phyloP scores from a whole-genome alignment of 2,329 filamentous ascomycete genomes.

The Botrytis galanthina region DNA sequence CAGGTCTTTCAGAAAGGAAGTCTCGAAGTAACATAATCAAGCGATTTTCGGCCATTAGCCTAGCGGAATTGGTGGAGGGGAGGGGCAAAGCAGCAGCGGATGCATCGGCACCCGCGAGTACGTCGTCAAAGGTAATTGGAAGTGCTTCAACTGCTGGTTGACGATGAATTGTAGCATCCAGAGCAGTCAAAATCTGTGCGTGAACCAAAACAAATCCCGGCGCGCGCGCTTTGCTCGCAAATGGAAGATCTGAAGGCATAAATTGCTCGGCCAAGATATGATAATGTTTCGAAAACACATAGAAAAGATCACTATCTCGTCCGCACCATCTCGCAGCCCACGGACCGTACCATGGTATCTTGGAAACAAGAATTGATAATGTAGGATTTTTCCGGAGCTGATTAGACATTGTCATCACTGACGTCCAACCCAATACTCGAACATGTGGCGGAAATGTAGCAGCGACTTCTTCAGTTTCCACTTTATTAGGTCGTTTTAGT shows the following conservation, averaged over 20 bases:
- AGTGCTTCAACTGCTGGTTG: conserved; percentile 50
- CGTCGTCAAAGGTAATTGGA: conserved; percentile 64
- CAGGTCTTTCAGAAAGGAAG: conserved; percentile 59
- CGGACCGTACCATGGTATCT: conserved; percentile 64
- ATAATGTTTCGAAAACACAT: conserved; percentile 69
- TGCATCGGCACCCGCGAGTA: conserved; percentile 58
- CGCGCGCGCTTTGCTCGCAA: conserved; percentile 56
- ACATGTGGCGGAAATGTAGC: conserved; percentile 46
- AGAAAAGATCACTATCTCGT: conserved; percentile 72
- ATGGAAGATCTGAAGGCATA: conserved; percentile 49
- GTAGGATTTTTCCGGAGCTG: conserved; percentile 53
- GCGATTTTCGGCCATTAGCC: conserved; percentile 69
- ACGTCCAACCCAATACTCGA: conserved; percentile 59
- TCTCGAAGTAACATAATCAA: conserved; percentile 68
- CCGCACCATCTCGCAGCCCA: conserved; percentile 72
- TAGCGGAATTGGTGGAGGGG: conserved; percentile 56
- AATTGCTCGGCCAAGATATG: conserved; percentile 64
- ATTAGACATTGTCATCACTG: conserved; percentile 54
- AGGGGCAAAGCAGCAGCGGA: conserved; percentile 55
- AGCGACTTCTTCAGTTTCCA: conserved; percentile 40
- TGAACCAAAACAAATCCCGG: conserved; percentile 63
- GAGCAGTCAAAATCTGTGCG: conserved; percentile 63
- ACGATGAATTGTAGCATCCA: conserved; percentile 67
- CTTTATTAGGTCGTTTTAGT: conserved; percentile 52
- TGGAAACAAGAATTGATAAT: conserved; percentile 57